Base-by-base conservation (phyloP, 805 yeast genomes). In the Saccharomycopsis guyanensis region DNA sequence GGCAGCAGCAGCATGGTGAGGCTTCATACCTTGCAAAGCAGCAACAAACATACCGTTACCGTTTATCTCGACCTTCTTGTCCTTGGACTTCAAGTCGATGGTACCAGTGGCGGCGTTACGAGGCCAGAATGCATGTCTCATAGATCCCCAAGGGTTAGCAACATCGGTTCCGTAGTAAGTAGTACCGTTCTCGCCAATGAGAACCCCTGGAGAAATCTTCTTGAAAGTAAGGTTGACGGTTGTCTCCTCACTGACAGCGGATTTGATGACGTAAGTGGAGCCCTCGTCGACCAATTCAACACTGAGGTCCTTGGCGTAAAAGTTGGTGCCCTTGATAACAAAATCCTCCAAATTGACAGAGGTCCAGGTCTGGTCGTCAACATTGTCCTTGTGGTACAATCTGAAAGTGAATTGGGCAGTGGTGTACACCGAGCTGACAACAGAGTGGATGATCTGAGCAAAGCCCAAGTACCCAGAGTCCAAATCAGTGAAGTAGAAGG, bases 21-120 rank as follows among this genome's bases (percentile, higher is more conserved):
- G 98, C 66, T 93, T 93, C 97, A 93, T 89, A 52, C 97, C 97
- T 70, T 93, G 98, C 56, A 87, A 69, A 4, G 98, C 98, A 91
- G 86, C 82, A 45, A 91, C 96, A 60, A 80, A 89, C 95, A 93
- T 84, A 42, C 87, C 73, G 15, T 50, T 56, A 23, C 66, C 68
- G 24, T 58, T 54, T 38, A 68, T 55, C 24, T 64, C 69, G 42
- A 71, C 57, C 2, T 57, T 52, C 32, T 57, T 53, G 32, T 51
- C 49, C 42, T 62, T 43, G 36, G 55, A 47, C 25, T 53, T 47
- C 19, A 53, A 42, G 23, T 50, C 50, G 37, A 93, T 65, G 16
- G 76, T 69, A 59, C 98, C 98, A 16, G 58, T 60, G 39, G 78
- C 82, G 18, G 65, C 52, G 63, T 88, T 82, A 63, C 97, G 76